These are phyloP conservation scores for Alternaria novae-zelandiae DNA, from an alignment of 2,329 filamentous ascomycete genomes.

Conservation along the genomic window DNA sequence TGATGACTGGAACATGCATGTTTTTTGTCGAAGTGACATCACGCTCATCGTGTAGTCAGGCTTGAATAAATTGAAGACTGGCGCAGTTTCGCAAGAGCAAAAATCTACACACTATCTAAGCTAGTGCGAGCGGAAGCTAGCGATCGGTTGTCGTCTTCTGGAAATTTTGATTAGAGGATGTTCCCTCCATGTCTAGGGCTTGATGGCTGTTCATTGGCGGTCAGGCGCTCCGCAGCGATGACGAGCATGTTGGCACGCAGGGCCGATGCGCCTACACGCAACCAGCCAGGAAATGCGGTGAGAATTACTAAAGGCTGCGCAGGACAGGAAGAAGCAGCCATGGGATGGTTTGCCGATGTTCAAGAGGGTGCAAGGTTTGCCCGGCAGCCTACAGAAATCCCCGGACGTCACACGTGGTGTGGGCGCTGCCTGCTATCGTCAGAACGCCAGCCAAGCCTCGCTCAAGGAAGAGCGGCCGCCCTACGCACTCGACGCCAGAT, in stretches of 20 bases:
- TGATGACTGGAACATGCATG: neutral
- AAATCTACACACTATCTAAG: neutral
- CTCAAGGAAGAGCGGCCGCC: conserved; percentile 15
- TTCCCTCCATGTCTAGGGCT: conserved; percentile 4
- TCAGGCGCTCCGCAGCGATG: neutral
- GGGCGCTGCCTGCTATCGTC: conserved; percentile 1
- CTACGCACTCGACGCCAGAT: conserved; percentile 13
- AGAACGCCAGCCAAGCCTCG: conserved; percentile 15
- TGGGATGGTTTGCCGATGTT: conserved; percentile 7
- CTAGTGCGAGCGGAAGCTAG: conserved; percentile 6
- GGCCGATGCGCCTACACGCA: neutral
- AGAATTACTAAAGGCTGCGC: conserved; percentile 6
- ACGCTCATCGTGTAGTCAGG: neutral
- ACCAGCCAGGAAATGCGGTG: conserved; percentile 14
- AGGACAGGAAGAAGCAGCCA: neutral
- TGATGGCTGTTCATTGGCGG: neutral
- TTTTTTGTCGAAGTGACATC: neutral
- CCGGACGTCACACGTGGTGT: conserved; percentile 16
- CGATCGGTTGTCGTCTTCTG: conserved; percentile 6
- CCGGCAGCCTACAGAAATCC: conserved; percentile 7
- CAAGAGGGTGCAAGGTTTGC: conserved; percentile 2
- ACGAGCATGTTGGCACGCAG: conserved; percentile 5
- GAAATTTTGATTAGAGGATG: conserved; percentile 7
- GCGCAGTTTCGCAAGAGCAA: conserved; percentile 1
- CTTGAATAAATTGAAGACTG: neutral